Evolutionary conservation across 208 protist species (phyloP), one percentile per base, ranked within the genome.

Genomic region (Leishmania major): DNA sequence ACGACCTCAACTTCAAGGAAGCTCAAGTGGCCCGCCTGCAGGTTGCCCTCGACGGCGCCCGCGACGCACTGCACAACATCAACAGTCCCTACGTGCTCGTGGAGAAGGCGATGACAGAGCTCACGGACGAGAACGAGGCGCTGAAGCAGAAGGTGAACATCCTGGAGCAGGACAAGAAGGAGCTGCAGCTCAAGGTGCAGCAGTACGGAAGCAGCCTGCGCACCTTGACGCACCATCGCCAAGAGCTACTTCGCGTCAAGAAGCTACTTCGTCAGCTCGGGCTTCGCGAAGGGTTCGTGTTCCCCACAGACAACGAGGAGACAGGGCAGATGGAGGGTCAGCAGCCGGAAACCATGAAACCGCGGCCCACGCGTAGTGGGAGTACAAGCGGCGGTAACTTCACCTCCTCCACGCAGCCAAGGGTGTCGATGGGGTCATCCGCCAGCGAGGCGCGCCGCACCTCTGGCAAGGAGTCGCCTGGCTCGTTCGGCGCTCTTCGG

Each of bases 41-140:
- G 77, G 86, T 88, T 8, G 94, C 94, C 0, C 85, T 97, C 28
- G 87, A 93, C 40, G 91, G 87, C 49, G 92, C 93, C 1, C 89
- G 94, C 0, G 90, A 96, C 35, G 94, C 94, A 40, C 84, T 97
- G 37, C 91, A 97, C 78, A 97, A 96, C 78, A 88, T 88, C 70
- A 96, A 96, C 80, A 96, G 92, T 72, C 94, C 94, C 31, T 97
- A 96, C 84, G 81, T 90, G 19, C 82, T 97, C 49, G 88, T 96
- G 19, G 94, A 97, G 83, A 88, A 88, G 53, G 92, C 93, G 1
- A 83, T 97, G 73, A 78, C 91, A n/a, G 81, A 89, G 60, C 81
- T 97, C 3, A 82, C 76, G 10, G 57, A 77, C 2, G 90, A 90
- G 66, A 96, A 93, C 66, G 93, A 94, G n/a, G 74, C 71, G 7